These are phyloP conservation scores for Takashimella tepidaria DNA, from an alignment of 1,284 basidiomycete genomes.

Conservation along the genomic window DNA sequence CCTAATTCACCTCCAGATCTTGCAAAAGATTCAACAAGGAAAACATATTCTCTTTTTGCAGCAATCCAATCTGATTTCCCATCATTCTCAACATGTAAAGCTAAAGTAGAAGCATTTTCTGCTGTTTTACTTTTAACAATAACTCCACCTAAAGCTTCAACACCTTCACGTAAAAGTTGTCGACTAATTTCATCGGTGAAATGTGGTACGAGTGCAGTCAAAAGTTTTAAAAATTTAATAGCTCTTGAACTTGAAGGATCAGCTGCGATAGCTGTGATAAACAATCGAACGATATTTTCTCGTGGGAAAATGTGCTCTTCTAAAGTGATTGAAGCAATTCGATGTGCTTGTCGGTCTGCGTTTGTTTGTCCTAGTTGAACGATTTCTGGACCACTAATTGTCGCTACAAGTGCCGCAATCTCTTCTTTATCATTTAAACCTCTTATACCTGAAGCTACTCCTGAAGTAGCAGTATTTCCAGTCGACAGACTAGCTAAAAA, in stretches of 20 bases:
- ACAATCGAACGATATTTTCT: constrained; percentile 65
- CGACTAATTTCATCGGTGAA: constrained; percentile 49
- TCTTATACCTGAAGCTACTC: constrained; percentile 59
- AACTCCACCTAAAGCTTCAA: constrained; percentile 56
- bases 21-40: constrained; percentile 57
- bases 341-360: constrained; percentile 54
- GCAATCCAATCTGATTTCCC: constrained; percentile 54
- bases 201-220: constrained; percentile 58
- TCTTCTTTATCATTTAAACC: constrained; percentile 64
- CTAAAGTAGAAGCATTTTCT: constrained; percentile 48
- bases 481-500: constrained; percentile 27
- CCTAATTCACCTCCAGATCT: constrained; percentile 57
- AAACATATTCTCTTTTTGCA: constrained; percentile 64
- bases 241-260: constrained; percentile 62
- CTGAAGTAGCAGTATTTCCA: constrained; percentile 14
- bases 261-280: constrained; percentile 74
- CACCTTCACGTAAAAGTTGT: constrained; percentile 59
- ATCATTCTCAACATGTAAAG: constrained; percentile 46
- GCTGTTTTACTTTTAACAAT: constrained; percentile 22
- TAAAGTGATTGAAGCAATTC: constrained; percentile 56
- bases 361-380: constrained; percentile 52
- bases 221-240: constrained; percentile 61
- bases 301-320: constrained; percentile 57
- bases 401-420: constrained; percentile 64
- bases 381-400: constrained; percentile 52